Evolutionary conservation across 129 eudicot species (phyloP).

Genomic region (Smallanthus sonchifolius): DNA sequence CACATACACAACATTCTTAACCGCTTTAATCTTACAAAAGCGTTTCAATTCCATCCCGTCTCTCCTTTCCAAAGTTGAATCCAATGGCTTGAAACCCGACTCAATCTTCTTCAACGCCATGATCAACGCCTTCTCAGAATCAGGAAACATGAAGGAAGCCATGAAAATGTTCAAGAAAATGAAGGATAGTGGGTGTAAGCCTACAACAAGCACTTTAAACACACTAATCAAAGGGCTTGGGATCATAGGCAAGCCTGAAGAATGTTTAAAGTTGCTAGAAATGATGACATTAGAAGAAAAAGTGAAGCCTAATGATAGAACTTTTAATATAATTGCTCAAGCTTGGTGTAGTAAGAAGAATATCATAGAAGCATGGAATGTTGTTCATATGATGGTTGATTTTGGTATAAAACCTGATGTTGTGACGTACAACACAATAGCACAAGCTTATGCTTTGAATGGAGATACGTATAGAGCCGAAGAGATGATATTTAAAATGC

Average conservation of each 20-base stretch:
- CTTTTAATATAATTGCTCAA: constrained; percentile 68
- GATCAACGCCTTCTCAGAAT: constrained; percentile 83
- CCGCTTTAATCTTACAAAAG: constrained; percentile 74
- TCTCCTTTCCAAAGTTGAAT: constrained; percentile 66
- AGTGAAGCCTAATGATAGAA: constrained; percentile 80
- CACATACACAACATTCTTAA: constrained; percentile 79
- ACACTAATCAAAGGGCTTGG: constrained; percentile 87
- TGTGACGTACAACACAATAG: constrained; percentile 88
- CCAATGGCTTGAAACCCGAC: constrained; percentile 78
- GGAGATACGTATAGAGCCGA: constrained; percentile 73
- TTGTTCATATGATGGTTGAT: constrained; percentile 61
- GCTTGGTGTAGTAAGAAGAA: constrained; percentile 82
- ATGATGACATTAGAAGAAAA: constrained; percentile 48
- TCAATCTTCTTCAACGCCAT: constrained; percentile 86
- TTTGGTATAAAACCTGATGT: constrained; percentile 80
- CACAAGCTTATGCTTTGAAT: constrained; percentile 73
- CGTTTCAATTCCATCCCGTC: constrained; percentile 66
- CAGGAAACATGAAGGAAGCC: constrained; percentile 80
- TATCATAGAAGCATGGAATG: constrained; percentile 71
- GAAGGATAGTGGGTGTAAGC: constrained; percentile 80
- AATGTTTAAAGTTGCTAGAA: constrained; percentile 66
- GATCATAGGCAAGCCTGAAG: constrained; percentile 79
- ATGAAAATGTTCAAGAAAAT: constrained; percentile 68
- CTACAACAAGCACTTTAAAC: constrained; percentile 81
- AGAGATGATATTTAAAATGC: constrained; percentile 68